A percentile compares a stretch with the other conserved stretches of the same genome.
Conservation (phyloP, 768 basidiomycete species). For the Trametes gibbosa region DNA sequence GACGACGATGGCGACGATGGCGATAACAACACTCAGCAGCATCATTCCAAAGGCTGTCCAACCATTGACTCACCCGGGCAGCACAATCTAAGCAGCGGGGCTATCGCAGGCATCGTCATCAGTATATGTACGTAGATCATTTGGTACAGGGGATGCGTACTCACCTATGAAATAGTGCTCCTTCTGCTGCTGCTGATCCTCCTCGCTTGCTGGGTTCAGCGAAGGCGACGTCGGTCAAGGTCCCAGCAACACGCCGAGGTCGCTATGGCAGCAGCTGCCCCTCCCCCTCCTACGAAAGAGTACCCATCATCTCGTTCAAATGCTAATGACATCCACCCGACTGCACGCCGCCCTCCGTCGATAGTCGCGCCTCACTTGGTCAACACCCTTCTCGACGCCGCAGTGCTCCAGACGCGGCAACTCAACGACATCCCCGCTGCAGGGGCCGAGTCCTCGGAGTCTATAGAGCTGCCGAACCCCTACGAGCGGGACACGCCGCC, state of each 20-base stretch:
- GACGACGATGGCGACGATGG: constrained; percentile 10
- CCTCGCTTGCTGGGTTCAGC: constrained; percentile 10
- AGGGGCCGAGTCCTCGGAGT: background rate
- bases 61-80: background rate
- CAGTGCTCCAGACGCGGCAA: background rate
- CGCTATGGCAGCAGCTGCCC: background rate
- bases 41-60: background rate
- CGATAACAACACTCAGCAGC: constrained; percentile 6
- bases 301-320: background rate
- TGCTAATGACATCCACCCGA: background rate
- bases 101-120: constrained; percentile 28
- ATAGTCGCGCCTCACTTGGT: background rate
- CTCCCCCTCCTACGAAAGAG: constrained; percentile 3
- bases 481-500: constrained; percentile 17
- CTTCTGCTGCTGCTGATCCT: constrained; percentile 12
- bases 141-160: background rate
- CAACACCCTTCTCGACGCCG: background rate
- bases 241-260: background rate
- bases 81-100: constrained; percentile 12
- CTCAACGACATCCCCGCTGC: background rate
- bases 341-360: background rate
- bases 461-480: constrained; percentile 7
- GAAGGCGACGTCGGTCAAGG: background rate
- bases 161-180: constrained; percentile 5
- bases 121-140: constrained; percentile 17